phyloP scores from a whole-genome alignment of 164 flowering plant genomes.

The Stephania yunnanensis region DNA sequence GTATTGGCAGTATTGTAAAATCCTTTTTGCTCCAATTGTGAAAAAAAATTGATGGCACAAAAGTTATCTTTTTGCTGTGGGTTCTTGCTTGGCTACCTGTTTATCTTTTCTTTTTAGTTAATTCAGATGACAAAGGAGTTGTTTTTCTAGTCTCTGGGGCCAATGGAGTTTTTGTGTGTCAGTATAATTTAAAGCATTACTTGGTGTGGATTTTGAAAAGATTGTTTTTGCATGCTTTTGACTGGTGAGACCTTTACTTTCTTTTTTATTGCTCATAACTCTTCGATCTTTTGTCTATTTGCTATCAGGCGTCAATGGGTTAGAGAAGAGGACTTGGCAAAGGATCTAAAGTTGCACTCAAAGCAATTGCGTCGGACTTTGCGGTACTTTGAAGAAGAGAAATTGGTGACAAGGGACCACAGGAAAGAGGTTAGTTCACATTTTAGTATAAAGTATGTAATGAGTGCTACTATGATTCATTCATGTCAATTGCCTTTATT shows the following conservation, averaged over 20 bases:
- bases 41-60: neutral
- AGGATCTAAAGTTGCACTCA: slow-evolving; percentile 77
- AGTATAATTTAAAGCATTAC: neutral
- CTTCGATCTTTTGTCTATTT: neutral
- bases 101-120: neutral
- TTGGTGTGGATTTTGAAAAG: neutral
- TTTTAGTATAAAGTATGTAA: neutral
- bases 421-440: slow-evolving; percentile 64
- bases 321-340: slow-evolving; percentile 94
- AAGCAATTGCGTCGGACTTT: slow-evolving; percentile 86
- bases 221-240: neutral
- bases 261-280: slow-evolving; percentile 3
- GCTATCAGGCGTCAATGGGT: slow-evolving; percentile 86
- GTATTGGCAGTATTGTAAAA: neutral
- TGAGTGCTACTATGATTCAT: too few relatives aligned
- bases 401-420: slow-evolving; percentile 72
- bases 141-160: neutral
- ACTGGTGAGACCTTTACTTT: neutral
- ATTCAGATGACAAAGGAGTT: neutral
- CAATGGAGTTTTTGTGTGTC: neutral
- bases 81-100: neutral
- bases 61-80: neutral
- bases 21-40: neutral
- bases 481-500: too few relatives aligned
- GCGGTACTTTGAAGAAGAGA: slow-evolving; percentile 86